phyloP scores from a whole-genome alignment of 345 rosid species.

The Trapa incisa region DNA sequence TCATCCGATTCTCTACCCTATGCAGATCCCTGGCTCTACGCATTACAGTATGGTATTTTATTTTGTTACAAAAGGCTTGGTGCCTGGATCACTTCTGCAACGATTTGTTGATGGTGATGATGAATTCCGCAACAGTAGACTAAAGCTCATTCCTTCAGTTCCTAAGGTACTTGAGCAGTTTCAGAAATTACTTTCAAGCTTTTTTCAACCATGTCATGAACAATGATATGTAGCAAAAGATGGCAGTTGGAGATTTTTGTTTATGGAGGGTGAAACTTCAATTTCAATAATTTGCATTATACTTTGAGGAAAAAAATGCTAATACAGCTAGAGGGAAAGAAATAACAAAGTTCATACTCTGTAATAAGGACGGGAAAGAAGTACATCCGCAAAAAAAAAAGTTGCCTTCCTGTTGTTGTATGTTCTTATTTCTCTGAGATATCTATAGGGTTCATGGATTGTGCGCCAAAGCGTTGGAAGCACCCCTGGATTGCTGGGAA shows the following conservation, averaged over 20 bases:
- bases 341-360: no score
- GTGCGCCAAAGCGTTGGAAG: conserved; percentile 99
- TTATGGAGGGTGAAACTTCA: no score
- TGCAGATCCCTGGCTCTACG: conserved; percentile 88
- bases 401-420: neutral
- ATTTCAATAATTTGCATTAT: no score
- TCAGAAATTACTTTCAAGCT: no score
- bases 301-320: no score
- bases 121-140: conserved; percentile 88
- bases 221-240: no score
- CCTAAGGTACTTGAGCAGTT: conserved; percentile 46
- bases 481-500: conserved; percentile 91
- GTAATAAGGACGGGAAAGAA: no score
- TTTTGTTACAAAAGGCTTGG: conserved; percentile 54
- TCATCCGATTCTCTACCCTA: neutral
- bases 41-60: conserved; percentile 97
- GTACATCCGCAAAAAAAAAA: no score
- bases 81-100: conserved; percentile 76
- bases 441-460: conserved; percentile 91
- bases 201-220: no score
- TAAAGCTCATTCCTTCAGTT: conserved; percentile 93
- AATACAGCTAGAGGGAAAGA: no score
- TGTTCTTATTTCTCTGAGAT: conserved; percentile 3
- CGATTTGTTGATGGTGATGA: conserved; percentile 97
- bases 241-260: no score